These are phyloP conservation scores for Penicillium daleae DNA, from an alignment of 495 filamentous ascomycete species.

Conservation along the genomic window DNA sequence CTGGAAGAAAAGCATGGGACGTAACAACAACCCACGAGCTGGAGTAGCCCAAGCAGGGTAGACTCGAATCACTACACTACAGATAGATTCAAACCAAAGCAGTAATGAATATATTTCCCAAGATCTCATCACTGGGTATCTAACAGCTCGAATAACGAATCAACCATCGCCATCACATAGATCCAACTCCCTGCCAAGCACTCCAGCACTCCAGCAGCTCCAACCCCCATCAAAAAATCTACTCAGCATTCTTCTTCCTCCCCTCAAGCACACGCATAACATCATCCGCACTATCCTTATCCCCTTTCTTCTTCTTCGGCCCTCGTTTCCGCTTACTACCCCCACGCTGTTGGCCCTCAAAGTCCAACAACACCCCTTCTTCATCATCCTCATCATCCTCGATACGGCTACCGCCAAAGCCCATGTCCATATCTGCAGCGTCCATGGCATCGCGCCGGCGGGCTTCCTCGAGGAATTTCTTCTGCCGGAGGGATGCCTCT, in stretches of 20 bases:
- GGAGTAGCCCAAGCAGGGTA: too few relatives aligned
- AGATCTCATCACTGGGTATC: conserved; percentile 2
- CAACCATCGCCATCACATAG: too few relatives aligned
- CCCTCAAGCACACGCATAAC: conserved; percentile 79
- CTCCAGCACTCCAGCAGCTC: too few relatives aligned
- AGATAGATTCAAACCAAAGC: not conserved
- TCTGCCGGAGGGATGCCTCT: conserved; percentile 64
- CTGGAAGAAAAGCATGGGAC: too few relatives aligned
- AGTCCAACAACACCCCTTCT: conserved; percentile 66
- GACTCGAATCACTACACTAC: not conserved
- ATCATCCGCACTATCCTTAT: conserved; percentile 79
- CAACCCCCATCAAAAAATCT: not conserved
- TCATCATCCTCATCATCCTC: conserved; percentile 86
- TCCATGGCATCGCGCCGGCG: conserved; percentile 68
- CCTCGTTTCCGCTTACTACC: conserved; percentile 76
- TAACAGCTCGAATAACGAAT: not conserved
- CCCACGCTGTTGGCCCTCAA: conserved; percentile 54
- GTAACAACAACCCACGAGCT: too few relatives aligned
- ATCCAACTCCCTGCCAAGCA: too few relatives aligned
- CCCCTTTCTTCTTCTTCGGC: conserved; percentile 83
- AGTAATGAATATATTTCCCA: not conserved
- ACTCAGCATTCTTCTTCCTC: conserved; percentile 50
- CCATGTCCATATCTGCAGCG: conserved; percentile 90
- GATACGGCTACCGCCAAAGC: conserved; percentile 83
- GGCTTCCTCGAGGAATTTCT: conserved; percentile 70